Evolutionary conservation across 805 yeast species (phyloP), one percentile per base, ranked within the genome.

Genomic region (Tetrapisispora nanseiensis): DNA sequence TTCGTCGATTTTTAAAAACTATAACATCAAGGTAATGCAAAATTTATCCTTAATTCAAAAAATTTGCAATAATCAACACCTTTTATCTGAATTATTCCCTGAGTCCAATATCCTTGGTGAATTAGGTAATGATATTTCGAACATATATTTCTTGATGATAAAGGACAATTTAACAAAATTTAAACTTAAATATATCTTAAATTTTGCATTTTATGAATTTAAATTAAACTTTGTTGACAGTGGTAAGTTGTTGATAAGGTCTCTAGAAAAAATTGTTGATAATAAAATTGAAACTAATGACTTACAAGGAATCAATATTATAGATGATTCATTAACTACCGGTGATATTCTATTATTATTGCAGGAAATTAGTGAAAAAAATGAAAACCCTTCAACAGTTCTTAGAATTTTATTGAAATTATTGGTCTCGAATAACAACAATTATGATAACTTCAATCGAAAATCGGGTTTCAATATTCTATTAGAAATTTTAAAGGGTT

Each of bases 261-360:
- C 62, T 6, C 34, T 65, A 1, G 55, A 61, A 19, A 50, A 48
- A 6, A 50, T 55, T 1, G 55, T 67, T 9, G 49, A 67, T 22
- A 67, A 67, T 29, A 62, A 67, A 8, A 37, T 74, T 7, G 57
- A 66, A 46, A 46, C 70, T 44, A 57, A 72, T 56, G 44, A 72
- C 30, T 50, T 70, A 46, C 75, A 72, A 30, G 54, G 71, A 22
- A 56, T 73, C 60, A 55, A 71, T 60, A 51, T 70, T 61, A 51
- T 72, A 69, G 21, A 37, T 22, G 70, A 78, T 36, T 66, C 80
- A 0, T 67, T 84, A 2, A 74, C 85, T 1, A 68, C 80, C 6
- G 82, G 80, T 52, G 80, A 89, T 82, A 63, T 83, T 9, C 61
- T 83, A 10, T 55, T 82, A 12, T 54, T 82, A 11, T 61, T 74